Conservation (phyloP, 1,284 basidiomycete species). For the Irpex sp. region DNA sequence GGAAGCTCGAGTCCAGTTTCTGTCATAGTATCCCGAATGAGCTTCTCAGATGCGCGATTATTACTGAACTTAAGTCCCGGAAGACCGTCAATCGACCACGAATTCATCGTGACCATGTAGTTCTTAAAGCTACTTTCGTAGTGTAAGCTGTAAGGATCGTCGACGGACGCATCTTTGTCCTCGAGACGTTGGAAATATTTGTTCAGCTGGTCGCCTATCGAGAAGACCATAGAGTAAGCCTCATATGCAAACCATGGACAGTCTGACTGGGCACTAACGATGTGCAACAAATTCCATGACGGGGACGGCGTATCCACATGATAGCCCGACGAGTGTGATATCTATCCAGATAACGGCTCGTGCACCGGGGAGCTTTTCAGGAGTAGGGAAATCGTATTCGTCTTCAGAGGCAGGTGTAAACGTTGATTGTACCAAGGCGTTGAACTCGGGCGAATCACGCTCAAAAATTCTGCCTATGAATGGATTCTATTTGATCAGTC, state of each 20-base stretch:
- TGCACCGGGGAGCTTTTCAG: conserved; percentile 1
- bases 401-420: not conserved
- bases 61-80: conserved; percentile 1
- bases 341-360: conserved; percentile 5
- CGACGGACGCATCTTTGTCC: not conserved
- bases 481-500: too few species aligned
- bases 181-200: not conserved
- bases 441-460: conserved; percentile 4
- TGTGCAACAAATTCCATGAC: not conserved
- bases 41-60: not conserved
- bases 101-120: not conserved
- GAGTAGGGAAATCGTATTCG: conserved; percentile 3
- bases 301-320: conserved; percentile 4
- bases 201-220: conserved; percentile 1
- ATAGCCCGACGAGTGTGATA: conserved; percentile 1
- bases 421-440: not conserved
- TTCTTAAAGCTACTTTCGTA: not conserved
- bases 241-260: not conserved
- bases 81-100: conserved; percentile 8
- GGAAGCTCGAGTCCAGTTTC: not conserved
- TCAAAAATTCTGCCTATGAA: conserved; percentile 3
- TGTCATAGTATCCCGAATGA: not conserved
- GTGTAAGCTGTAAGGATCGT: not conserved
- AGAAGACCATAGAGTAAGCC: not conserved
- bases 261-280: not conserved